Evolutionary conservation across 2,329 filamentous ascomycete species (phyloP).

Genomic region (Claviceps spartinae): DNA sequence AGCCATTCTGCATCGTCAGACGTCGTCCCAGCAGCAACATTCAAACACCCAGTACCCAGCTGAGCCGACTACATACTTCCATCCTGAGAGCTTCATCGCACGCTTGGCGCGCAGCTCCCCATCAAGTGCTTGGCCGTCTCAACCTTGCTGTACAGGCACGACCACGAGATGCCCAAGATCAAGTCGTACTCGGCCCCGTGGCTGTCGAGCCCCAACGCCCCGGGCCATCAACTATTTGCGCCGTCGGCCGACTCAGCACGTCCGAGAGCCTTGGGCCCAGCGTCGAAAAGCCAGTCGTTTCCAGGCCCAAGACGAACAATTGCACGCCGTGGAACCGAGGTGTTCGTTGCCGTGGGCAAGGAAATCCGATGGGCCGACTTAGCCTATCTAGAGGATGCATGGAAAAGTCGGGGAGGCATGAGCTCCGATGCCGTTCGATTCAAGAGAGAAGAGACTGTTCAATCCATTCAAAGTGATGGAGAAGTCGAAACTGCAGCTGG

Average conservation of each 20-base stretch:
- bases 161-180: constrained; percentile 61
- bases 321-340: constrained; percentile 68
- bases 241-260: constrained; percentile 25
- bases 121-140: background rate
- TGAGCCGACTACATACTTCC: too few relatives aligned
- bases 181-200: constrained; percentile 76
- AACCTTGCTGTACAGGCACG: background rate
- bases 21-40: too few relatives aligned
- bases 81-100: too few relatives aligned
- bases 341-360: constrained; percentile 79
- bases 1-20: too few relatives aligned
- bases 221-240: constrained; percentile 67
- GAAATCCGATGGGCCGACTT: constrained; percentile 90
- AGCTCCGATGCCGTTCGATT: constrained; percentile 22
- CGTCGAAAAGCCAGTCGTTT: constrained; percentile 28
- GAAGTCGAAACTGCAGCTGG: constrained; percentile 16
- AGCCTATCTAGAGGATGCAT: constrained; percentile 56
- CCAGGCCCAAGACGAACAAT: constrained; percentile 51
- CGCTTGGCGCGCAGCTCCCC: too few relatives aligned
- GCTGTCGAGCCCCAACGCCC: constrained; percentile 58
- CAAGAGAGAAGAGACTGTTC: constrained; percentile 34
- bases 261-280: constrained; percentile 24
- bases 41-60: too few relatives aligned
- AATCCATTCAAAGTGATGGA: constrained; percentile 20
- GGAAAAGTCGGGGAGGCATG: constrained; percentile 17